phyloP scores from a whole-genome alignment of 352 stramenopile genomes.

The Phytophthora nicotianae region DNA sequence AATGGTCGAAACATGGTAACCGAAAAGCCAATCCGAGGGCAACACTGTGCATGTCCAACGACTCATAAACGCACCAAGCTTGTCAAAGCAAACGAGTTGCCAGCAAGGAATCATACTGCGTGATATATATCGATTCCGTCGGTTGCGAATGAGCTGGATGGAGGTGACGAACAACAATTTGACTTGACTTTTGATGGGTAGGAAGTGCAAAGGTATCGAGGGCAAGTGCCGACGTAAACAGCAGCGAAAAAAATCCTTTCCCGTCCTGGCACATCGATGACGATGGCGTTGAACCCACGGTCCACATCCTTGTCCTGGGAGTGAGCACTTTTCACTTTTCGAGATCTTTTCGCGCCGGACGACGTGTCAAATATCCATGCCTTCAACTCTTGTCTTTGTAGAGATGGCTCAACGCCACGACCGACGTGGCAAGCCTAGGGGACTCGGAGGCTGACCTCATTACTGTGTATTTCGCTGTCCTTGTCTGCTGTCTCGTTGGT shows the following conservation, averaged over 20 bases:
- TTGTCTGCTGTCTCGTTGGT: too few relatives aligned
- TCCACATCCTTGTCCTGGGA: constrained; percentile 16
- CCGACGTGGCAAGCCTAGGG: neutral
- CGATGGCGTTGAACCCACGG: constrained; percentile 13
- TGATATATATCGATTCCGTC: neutral
- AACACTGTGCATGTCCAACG: constrained; percentile 12
- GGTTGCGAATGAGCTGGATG: neutral
- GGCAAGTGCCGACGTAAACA: constrained; percentile 19
- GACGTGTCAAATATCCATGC: constrained; percentile 11
- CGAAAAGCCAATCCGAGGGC: constrained; percentile 18
- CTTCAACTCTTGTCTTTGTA: neutral
- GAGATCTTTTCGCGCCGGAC: constrained; percentile 25
- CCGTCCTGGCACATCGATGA: constrained; percentile 8
- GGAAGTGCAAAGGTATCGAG: neutral
- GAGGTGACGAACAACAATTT: constrained; percentile 16
- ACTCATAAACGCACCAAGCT: constrained; percentile 1
- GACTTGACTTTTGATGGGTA: neutral
- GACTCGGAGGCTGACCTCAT: too few relatives aligned
- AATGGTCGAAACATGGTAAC: constrained; percentile 31
- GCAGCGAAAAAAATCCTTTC: constrained; percentile 19
- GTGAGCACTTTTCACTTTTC: neutral
- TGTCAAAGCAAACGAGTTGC: neutral
- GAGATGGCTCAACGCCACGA: constrained; percentile 3
- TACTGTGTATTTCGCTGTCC: too few relatives aligned
- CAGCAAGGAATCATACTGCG: neutral